Evolutionary conservation across 2,329 filamentous ascomycete species (phyloP).

Genomic region (Bipolaris oryzae): DNA sequence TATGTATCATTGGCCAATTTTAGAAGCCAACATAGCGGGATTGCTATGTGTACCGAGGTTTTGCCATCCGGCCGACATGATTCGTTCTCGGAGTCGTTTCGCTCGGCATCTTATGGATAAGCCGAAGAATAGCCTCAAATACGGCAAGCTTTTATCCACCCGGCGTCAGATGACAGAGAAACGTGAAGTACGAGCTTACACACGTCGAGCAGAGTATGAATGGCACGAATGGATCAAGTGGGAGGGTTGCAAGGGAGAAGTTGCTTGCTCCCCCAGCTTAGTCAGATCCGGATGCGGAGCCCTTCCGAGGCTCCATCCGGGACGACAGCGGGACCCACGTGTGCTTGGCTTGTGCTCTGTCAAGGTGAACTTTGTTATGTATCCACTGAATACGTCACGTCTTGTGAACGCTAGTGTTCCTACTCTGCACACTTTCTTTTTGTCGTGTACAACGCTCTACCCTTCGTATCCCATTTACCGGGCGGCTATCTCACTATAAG

Average conservation of each 20-base stretch:
- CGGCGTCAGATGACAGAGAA: constrained; percentile 11
- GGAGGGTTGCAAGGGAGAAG: not conserved
- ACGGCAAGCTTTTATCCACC: constrained; percentile 1
- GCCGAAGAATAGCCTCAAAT: constrained; percentile 13
- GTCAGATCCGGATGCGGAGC: constrained; percentile 9
- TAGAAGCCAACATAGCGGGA: constrained; percentile 9
- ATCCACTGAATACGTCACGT: constrained; percentile 18
- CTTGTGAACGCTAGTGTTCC: not conserved
- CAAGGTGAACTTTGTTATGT: not conserved
- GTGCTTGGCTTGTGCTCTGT: constrained; percentile 8
- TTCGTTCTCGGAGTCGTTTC: constrained; percentile 5
- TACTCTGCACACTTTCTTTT: not conserved
- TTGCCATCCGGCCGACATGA: constrained; percentile 17
- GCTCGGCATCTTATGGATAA: constrained; percentile 7
- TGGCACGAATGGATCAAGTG: not conserved
- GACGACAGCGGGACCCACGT: constrained; percentile 15
- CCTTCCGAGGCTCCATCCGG: constrained; percentile 18
- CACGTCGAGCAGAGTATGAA: not conserved
- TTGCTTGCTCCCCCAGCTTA: not conserved
- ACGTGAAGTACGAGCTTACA: not conserved
- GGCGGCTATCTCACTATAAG: no score
- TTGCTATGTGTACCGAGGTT: constrained; percentile 23
- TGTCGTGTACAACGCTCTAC: not conserved
- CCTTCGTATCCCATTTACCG: not conserved
- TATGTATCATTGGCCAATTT: constrained; percentile 17